Conservation (phyloP, 345 rosid genomes). For the Excoecaria cochinchinensis region DNA sequence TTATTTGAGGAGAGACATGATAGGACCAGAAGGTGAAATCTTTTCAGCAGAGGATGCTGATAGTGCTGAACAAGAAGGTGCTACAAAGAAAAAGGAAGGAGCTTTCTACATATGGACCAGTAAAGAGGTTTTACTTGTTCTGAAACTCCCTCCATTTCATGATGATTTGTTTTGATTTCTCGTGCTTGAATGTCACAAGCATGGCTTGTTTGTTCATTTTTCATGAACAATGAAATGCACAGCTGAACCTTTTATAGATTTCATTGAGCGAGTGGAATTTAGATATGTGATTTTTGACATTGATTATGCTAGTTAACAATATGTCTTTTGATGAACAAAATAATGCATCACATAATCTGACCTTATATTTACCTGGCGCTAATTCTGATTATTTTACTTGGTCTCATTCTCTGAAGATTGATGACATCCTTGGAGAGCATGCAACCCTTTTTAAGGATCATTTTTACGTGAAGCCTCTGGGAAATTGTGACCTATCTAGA, state of each 20-base stretch:
- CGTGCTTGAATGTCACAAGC: neutral
- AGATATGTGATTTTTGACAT: neutral
- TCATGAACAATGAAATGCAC: neutral
- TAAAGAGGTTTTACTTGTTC: slow-evolving; percentile 54
- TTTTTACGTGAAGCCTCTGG: slow-evolving; percentile 67
- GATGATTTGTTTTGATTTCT: neutral
- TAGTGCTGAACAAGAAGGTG: slow-evolving; percentile 64
- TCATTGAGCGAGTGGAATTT: neutral
- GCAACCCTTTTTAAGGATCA: slow-evolving; percentile 75
- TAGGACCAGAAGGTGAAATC: slow-evolving; percentile 74
- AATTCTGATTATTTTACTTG: slow-evolving; percentile 7
- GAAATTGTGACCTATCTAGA: slow-evolving; percentile 88
- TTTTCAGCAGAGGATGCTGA: slow-evolving; percentile 97
- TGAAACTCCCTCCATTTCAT: neutral
- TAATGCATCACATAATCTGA: neutral
- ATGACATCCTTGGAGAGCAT: slow-evolving; percentile 68
- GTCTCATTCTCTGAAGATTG: slow-evolving; percentile 48
- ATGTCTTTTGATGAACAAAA: neutral
- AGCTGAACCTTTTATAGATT: neutral
- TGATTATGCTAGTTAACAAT: neutral
- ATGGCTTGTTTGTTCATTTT: neutral
- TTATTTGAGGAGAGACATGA: slow-evolving; percentile 91
- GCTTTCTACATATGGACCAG: slow-evolving; percentile 83
- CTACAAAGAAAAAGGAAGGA: slow-evolving; percentile 73
- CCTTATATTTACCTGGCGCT: neutral